Percentiles rank a stretch among this genome's conserved stretches.
Evolutionary conservation across 2,329 filamentous ascomycete species (phyloP).

Genomic region (Pseudocercospora pini-densiflorae): DNA sequence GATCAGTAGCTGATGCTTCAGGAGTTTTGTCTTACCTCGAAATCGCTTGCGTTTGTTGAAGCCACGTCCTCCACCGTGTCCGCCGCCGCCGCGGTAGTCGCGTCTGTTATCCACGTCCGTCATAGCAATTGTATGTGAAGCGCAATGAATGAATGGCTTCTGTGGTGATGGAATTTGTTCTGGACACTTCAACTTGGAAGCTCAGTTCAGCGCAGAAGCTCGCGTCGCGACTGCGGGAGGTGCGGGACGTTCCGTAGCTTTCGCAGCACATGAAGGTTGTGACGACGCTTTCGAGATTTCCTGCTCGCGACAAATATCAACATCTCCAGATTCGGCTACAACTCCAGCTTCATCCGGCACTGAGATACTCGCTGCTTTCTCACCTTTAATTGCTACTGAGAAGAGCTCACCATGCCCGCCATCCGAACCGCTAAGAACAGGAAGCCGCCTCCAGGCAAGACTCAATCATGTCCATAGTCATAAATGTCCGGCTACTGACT

Average conservation of each 20-base stretch:
- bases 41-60: slow-evolving; percentile 73
- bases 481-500: background rate
- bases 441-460: slow-evolving; percentile 69
- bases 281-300: background rate
- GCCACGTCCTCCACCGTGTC: slow-evolving; percentile 45
- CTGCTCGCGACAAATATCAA: background rate
- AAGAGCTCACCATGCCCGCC: slow-evolving; percentile 66
- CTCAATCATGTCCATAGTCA: background rate
- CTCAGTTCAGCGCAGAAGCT: background rate
- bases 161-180: background rate
- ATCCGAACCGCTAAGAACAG: slow-evolving; percentile 75
- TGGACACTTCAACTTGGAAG: background rate
- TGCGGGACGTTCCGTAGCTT: background rate
- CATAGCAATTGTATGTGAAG: slow-evolving; percentile 28
- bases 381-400: background rate
- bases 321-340: background rate
- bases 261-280: background rate
- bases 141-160: background rate
- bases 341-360: background rate
- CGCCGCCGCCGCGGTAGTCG: slow-evolving; percentile 45
- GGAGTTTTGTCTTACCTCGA: slow-evolving; percentile 64
- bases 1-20: slow-evolving; percentile 11
- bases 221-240: background rate
- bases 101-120: slow-evolving; percentile 38
- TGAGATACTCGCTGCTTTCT: background rate